These are phyloP conservation scores for Daphne laureola DNA, from an alignment of 441 rosid genomes.

Conservation along the genomic window DNA sequence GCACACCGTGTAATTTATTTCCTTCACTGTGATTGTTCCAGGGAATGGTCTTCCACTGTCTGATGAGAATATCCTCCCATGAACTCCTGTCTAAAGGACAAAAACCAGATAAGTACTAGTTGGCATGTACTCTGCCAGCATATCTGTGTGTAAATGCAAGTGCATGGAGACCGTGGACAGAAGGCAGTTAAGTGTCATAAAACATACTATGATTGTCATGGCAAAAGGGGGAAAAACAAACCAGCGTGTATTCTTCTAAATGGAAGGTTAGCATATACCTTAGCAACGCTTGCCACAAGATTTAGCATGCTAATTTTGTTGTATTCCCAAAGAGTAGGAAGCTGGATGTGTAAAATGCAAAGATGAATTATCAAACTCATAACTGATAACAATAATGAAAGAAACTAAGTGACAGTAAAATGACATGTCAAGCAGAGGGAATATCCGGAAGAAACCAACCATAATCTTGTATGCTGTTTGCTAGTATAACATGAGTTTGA, in stretches of 20 bases:
- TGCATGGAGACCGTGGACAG: too few species aligned
- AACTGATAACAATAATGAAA: conserved; percentile 11
- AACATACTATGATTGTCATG: too few species aligned
- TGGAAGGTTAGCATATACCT: conserved; percentile 31
- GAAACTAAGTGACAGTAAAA: background rate
- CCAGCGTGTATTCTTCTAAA: too few species aligned
- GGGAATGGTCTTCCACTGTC: conserved; percentile 76
- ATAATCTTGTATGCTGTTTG: too few species aligned
- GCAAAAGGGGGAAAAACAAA: too few species aligned
- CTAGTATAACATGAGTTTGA: too few species aligned
- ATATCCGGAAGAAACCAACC: too few species aligned
- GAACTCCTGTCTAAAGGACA: conserved; percentile 66
- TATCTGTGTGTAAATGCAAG: too few species aligned
- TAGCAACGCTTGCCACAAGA: conserved; percentile 72
- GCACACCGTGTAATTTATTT: conserved; percentile 69
- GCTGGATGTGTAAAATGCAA: conserved; percentile 33
- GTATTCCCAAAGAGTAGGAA: conserved; percentile 81
- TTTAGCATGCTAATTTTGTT: conserved; percentile 89
- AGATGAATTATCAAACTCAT: conserved; percentile 17
- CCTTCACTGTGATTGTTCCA: conserved; percentile 49
- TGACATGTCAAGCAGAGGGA: too few species aligned
- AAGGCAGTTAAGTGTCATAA: too few species aligned
- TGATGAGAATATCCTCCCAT: conserved; percentile 82
- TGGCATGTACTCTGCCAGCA: too few species aligned
- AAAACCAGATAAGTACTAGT: background rate